A percentile compares a stretch with the other conserved stretches of the same genome.
phyloP scores from a whole-genome alignment of 129 eudicot genomes.

The Pseudognaphalium luteoalbum region DNA sequence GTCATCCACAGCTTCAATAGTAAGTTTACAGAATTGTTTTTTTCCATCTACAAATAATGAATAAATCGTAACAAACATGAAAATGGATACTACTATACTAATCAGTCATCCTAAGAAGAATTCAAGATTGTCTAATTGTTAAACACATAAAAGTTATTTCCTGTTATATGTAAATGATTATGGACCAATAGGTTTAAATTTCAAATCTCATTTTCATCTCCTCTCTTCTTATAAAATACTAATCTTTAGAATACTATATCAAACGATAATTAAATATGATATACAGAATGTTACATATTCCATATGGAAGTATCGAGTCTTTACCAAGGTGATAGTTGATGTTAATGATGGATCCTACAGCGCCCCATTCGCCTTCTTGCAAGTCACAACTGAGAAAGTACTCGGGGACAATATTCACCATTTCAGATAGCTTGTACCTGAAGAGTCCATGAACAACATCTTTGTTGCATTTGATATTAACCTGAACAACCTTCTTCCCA shows the following conservation, averaged over 20 bases:
- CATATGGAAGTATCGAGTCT: not conserved
- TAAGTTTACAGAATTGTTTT: not conserved
- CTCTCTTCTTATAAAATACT: no score
- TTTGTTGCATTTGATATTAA: constrained; percentile 32
- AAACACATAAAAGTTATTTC: not conserved
- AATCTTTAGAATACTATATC: not conserved
- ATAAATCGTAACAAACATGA: not conserved
- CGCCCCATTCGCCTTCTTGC: constrained; percentile 29
- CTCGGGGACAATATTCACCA: constrained; percentile 26
- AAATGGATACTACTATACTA: not conserved
- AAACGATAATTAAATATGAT: not conserved
- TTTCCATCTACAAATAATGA: constrained; percentile 22
- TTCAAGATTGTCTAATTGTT: not conserved
- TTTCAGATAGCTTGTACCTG: constrained; percentile 27
- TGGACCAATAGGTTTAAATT: no score
- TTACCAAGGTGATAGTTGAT: constrained; percentile 28
- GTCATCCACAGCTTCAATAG: constrained; percentile 4
- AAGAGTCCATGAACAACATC: constrained; percentile 28
- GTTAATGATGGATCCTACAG: constrained; percentile 21
- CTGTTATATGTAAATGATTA: no score
- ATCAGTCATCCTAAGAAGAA: not conserved
- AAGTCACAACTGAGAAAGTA: constrained; percentile 16
- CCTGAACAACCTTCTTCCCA: constrained; percentile 23
- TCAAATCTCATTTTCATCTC: no score
- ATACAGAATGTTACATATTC: not conserved